Evolutionary conservation across 2,329 filamentous ascomycete species (phyloP).

Genomic region (Saccharata proteae): DNA sequence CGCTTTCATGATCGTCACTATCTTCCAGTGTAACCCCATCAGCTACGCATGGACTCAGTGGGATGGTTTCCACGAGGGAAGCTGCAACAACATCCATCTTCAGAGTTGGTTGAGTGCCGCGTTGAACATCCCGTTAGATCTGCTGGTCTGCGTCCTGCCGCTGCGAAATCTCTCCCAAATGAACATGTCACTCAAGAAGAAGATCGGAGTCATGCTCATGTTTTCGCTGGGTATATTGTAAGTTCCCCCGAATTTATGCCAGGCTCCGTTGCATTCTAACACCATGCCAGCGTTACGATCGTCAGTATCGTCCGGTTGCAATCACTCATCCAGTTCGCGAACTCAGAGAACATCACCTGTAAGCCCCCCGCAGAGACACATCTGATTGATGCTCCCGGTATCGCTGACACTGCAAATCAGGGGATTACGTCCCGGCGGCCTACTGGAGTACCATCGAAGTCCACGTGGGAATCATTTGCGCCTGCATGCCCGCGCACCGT

Average conservation of each 20-base stretch:
- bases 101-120: slow-evolving; percentile 20
- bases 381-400: too few species aligned
- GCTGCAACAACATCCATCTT: slow-evolving; percentile 21
- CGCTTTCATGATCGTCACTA: slow-evolving; percentile 10
- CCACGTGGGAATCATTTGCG: slow-evolving; percentile 27
- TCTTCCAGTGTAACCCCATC: slow-evolving; percentile 15
- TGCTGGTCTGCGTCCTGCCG: slow-evolving; percentile 19
- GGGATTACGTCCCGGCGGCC: slow-evolving; percentile 27
- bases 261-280: too few species aligned
- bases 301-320: slow-evolving; percentile 32
- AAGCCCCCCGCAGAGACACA: too few species aligned
- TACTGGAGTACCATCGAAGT: slow-evolving; percentile 31
- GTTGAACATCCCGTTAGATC: slow-evolving; percentile 22
- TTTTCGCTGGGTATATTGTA: slow-evolving; percentile 26
- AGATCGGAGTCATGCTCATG: slow-evolving; percentile 24
- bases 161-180: slow-evolving; percentile 18
- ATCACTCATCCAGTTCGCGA: slow-evolving; percentile 30
- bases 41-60: slow-evolving; percentile 15
- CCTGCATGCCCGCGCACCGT: slow-evolving; percentile 27
- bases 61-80: slow-evolving; percentile 15
- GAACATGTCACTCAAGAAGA: slow-evolving; percentile 21
- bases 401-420: neutral
- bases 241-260: too few species aligned
- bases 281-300: slow-evolving; percentile 25
- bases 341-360: slow-evolving; percentile 28